Evolutionary conservation across 139 green algal species (phyloP).

Genomic region (Tetradesmus lagerheimii): DNA sequence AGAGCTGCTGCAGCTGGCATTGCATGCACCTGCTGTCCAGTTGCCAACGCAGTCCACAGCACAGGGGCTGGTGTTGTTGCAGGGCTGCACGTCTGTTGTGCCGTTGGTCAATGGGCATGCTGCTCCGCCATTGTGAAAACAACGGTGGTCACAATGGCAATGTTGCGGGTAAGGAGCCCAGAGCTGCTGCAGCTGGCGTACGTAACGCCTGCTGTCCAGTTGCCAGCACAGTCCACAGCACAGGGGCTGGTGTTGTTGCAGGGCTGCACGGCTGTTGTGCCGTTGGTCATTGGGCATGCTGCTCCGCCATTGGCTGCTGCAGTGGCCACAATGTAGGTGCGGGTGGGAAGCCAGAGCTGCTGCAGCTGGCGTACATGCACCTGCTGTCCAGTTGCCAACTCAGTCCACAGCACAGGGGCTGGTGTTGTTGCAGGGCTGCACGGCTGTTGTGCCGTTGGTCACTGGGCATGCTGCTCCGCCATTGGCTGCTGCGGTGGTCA

Average conservation of each 20-base stretch:
- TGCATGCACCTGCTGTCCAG: not conserved
- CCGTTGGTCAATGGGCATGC: not conserved
- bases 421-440: not conserved
- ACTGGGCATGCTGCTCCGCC: not conserved
- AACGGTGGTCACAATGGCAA: not conserved
- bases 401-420: not conserved
- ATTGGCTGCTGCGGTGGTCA: not conserved
- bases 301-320: not conserved
- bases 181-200: not conserved
- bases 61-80: conserved; percentile 6
- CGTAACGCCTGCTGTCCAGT: not conserved
- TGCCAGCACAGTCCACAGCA: not conserved
- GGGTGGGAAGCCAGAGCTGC: not conserved
- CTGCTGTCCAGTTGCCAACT: not conserved
- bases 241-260: conserved; percentile 30
- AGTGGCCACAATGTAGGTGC: not conserved
- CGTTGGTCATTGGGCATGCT: not conserved
- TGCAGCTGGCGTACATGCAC: not conserved
- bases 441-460: not conserved
- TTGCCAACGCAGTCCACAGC: not conserved
- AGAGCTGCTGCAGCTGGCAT: not conserved
- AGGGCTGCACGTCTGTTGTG: not conserved
- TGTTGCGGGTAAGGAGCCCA: not conserved
- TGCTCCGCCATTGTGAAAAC: not conserved
- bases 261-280: not conserved